Evolutionary conservation across 768 basidiomycete genomes (phyloP).

Genomic region (Pleurotus ostreatus): DNA sequence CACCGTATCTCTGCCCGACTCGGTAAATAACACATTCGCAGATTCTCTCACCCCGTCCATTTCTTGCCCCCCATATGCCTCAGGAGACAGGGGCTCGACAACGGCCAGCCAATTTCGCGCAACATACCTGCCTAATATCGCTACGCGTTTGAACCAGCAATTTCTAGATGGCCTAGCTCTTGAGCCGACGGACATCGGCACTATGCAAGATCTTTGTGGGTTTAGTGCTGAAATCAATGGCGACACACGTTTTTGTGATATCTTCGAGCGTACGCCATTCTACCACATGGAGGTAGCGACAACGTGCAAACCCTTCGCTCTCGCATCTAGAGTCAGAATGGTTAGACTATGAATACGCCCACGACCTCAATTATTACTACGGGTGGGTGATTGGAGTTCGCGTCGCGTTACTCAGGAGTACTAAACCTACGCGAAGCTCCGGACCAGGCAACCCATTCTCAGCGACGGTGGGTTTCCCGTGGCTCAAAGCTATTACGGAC

Average conservation of each 20-base stretch:
- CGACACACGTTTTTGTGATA: constrained; percentile 35
- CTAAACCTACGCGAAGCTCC: constrained; percentile 20
- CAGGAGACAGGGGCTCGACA: constrained; percentile 23
- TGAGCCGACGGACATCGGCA: constrained; percentile 29
- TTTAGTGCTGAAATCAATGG: constrained; percentile 34
- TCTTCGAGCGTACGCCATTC: constrained; percentile 27
- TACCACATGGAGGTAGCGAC: too few species aligned
- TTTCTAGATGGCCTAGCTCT: constrained; percentile 31
- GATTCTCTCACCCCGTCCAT: constrained; percentile 38
- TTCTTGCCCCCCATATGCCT: constrained; percentile 31
- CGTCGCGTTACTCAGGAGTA: not conserved
- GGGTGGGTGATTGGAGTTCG: constrained; percentile 20
- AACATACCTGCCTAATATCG: constrained; percentile 28
- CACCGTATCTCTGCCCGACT: constrained; percentile 33
- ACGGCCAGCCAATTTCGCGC: constrained; percentile 26
- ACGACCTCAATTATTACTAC: constrained; percentile 44
- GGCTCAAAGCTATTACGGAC: constrained; percentile 33
- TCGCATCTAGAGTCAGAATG: constrained; percentile 29
- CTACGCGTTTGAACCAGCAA: constrained; percentile 26
- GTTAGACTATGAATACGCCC: constrained; percentile 41
- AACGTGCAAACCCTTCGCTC: too few species aligned
- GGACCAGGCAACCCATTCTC: constrained; percentile 41
- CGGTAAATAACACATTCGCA: constrained; percentile 37
- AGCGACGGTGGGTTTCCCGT: constrained; percentile 34
- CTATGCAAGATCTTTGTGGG: constrained; percentile 42